A percentile compares a stretch with the other conserved stretches of the same genome.
Conservation (phyloP, 306 rosid species). For the cucumber (Cucumis sativus) region Cucumber_9930_V3 NC_026657.2:31932501-31933000, state of each 20-base stretch:
- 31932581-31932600: conserved; percentile 74
- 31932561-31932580: conserved; percentile 44
- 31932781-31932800: conserved; percentile 5
- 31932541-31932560: conserved; percentile 10
- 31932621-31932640: conserved; percentile 27
- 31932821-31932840: background rate
- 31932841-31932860: background rate
- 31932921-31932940: conserved; percentile 6
- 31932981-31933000: background rate
- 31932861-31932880: conserved; percentile 3
- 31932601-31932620: conserved; percentile 63
- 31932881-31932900: background rate
- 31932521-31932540: conserved; percentile 15
- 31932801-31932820: background rate
- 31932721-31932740: background rate
- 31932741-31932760: background rate
- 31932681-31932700: background rate
- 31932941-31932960: background rate
- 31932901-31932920: background rate
- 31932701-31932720: background rate
- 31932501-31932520: conserved; percentile 22
- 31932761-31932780: background rate
- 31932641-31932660: background rate
- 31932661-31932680: background rate
- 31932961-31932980: conserved; percentile 1